Percentiles rank a stretch among this genome's conserved stretches.
These are phyloP conservation scores for Phytophthora macrochlamydospora DNA, from an alignment of 352 stramenopile species.

Conservation along the genomic window DNA sequence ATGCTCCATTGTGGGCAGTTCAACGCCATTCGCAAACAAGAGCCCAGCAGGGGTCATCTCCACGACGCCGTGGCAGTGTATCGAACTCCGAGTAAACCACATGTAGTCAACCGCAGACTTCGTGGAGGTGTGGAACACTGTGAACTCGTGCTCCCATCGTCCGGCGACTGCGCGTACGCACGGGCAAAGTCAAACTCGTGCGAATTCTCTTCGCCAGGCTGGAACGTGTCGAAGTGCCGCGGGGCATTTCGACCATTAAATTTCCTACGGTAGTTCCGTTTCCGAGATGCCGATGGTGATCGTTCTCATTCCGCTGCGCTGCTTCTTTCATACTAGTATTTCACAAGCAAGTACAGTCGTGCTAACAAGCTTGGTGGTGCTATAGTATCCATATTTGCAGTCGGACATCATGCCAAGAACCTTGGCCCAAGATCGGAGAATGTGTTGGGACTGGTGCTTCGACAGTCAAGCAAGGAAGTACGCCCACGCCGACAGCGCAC, in stretches of 20 bases:
- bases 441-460: too few relatives aligned
- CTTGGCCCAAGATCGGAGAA: too few relatives aligned
- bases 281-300: constrained; percentile 36
- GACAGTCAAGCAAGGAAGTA: constrained; percentile 21
- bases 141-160: constrained; percentile 59
- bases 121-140: constrained; percentile 64
- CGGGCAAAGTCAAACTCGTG: constrained; percentile 57
- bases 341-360: too few relatives aligned
- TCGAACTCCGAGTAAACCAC: constrained; percentile 54
- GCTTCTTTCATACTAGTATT: constrained; percentile 23
- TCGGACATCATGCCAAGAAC: too few relatives aligned
- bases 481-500: constrained; percentile 2
- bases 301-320: constrained; percentile 42
- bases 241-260: constrained; percentile 29
- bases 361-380: too few relatives aligned
- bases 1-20: constrained; percentile 58
- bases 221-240: constrained; percentile 31
- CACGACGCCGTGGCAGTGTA: constrained; percentile 68
- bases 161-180: constrained; percentile 65
- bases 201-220: constrained; percentile 15
- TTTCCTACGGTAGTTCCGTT: constrained; percentile 46
- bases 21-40: constrained; percentile 53
- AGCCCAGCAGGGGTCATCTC: constrained; percentile 59
- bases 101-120: constrained; percentile 77
- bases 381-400: too few relatives aligned